Evolutionary conservation across 2,329 filamentous ascomycete species (phyloP).

Genomic region (Fusarium brevicatenulatum): DNA sequence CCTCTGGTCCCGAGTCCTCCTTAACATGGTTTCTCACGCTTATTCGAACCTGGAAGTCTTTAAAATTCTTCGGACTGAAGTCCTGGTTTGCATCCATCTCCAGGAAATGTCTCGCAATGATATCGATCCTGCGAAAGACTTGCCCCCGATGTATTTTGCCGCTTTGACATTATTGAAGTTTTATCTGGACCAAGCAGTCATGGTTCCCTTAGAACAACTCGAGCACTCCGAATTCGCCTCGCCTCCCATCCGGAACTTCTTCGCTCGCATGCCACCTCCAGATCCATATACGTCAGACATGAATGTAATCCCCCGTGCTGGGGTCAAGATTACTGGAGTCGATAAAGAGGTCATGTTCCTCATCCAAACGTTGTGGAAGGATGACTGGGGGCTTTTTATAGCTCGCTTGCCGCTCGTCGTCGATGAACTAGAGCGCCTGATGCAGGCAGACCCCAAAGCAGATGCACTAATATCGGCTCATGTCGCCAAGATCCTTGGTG

Average conservation of each 20-base stretch:
- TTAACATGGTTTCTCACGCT: background rate
- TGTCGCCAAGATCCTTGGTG: background rate
- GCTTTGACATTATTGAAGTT: background rate
- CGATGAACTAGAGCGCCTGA: background rate
- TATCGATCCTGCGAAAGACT: background rate
- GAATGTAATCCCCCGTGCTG: background rate
- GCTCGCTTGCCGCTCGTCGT: background rate
- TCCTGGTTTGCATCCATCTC: background rate
- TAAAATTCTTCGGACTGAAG: too few relatives aligned
- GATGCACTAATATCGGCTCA: background rate
- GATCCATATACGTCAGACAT: background rate
- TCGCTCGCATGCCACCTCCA: background rate
- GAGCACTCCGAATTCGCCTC: background rate
- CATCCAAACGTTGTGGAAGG: background rate
- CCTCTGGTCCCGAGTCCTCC: background rate
- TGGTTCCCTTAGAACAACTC: background rate
- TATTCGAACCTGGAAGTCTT: background rate
- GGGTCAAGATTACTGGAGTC: background rate
- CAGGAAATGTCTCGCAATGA: too few relatives aligned
- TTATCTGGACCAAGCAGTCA: background rate
- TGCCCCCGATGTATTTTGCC: background rate
- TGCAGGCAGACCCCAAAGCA: background rate
- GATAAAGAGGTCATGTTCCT: background rate
- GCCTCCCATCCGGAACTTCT: background rate
- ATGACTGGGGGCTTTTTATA: background rate